Base-by-base conservation (phyloP, 305 asterid species). In the Fraxinus ornus region DNA sequence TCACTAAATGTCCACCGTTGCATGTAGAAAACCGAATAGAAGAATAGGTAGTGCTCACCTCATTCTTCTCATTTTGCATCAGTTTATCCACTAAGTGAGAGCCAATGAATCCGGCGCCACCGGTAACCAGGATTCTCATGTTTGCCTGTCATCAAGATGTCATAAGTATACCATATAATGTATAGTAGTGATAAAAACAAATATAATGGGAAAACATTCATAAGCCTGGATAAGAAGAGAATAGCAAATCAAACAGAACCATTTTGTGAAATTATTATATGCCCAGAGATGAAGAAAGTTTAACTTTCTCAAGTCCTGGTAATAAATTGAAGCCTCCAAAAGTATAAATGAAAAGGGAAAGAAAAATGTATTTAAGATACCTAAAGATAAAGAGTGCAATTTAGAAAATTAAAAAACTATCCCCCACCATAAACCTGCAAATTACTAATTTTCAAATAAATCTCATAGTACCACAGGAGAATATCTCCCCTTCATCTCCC, bases 61-160 rank as follows among this genome's bases (percentile, higher is more conserved):
- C 97, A 75, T 93, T 93, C 85, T 93, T 93, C 89, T 93, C 97
- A 44, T 93, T 91, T 85, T 93, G 86, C 97, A 93, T 91, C 82
- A 93, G 89, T 81, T 82, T 93, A 87, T 93, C 97, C 60, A 93
- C 97, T 83, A 93, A 86, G 88, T 93, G 97, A 86, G 97, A 93
- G 41, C 97, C 97, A 35, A 93, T 93, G 88, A 93, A 93, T 86
- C 97, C 97, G 86, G 97, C 97, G 83, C 97, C 97, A 80, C 97
- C 97, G 47, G 97, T 93, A 78, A 93, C 93, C 89, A 93, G 84
- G 77, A 93, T 93, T 73, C 97, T 90, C 97, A 91, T 91, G 89
- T 93, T 93, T 82, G 97, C 95, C 97, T 93, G 92, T 41, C 64
- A 83, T 86, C 71, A 80, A 80, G n/a, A 30, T 78, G 71, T 41